These are phyloP conservation scores for Aspergillus sergii DNA, from an alignment of 2,329 filamentous ascomycete genomes.

Conservation along the genomic window DNA sequence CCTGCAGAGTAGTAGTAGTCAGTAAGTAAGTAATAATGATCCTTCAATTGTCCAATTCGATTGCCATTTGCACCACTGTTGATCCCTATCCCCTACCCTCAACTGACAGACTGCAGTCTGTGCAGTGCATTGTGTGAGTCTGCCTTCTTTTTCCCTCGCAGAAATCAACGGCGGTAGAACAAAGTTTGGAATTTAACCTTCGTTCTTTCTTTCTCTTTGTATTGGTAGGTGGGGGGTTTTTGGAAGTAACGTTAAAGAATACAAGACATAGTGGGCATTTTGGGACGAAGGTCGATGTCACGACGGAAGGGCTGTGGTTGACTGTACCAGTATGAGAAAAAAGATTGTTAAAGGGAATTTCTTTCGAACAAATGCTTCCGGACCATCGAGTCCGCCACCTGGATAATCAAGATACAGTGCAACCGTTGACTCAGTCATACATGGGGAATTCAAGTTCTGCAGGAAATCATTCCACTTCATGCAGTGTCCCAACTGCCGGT, in stretches of 20 bases:
- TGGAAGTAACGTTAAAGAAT: background rate
- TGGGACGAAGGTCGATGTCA: background rate
- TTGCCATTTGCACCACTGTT: conserved; percentile 11
- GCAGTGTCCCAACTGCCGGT: background rate
- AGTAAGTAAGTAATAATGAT: background rate
- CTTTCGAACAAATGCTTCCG: background rate
- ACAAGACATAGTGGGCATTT: background rate
- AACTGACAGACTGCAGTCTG: conserved; percentile 15
- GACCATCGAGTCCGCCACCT: conserved; percentile 3
- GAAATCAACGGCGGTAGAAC: background rate
- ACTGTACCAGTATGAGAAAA: background rate
- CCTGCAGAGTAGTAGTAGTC: background rate
- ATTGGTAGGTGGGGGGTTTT: background rate
- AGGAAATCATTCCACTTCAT: background rate
- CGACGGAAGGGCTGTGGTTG: background rate
- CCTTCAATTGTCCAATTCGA: conserved; percentile 5
- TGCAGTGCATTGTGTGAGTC: conserved; percentile 18
- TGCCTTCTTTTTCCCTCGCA: conserved; percentile 8
- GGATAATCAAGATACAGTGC: background rate
- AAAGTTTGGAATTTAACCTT: background rate
- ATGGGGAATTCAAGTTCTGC: background rate
- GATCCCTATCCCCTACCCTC: background rate
- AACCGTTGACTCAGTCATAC: background rate
- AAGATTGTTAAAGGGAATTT: background rate
- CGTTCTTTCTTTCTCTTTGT: background rate